phyloP scores from a whole-genome alignment of 495 filamentous ascomycete species.

The Penicillium coffeae region DNA sequence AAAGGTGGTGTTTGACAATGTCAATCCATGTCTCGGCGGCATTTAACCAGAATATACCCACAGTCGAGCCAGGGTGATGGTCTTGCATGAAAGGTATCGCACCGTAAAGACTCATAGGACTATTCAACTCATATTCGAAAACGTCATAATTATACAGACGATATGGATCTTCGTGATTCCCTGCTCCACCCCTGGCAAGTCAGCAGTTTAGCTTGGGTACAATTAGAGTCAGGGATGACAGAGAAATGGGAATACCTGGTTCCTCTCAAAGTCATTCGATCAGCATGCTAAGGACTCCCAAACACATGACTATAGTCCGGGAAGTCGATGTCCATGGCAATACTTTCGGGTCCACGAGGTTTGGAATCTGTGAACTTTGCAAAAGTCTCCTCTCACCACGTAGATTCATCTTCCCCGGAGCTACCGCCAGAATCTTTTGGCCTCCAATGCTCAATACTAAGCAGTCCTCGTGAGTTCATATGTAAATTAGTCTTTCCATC shows the following conservation, averaged over 20 bases:
- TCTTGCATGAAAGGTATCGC: slow-evolving; percentile 97
- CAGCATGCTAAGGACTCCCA: slow-evolving; percentile 92
- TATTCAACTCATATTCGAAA: slow-evolving; percentile 95
- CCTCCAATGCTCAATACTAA: slow-evolving; percentile 96
- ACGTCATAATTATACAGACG: slow-evolving; percentile 94
- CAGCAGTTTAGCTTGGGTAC: too few species aligned
- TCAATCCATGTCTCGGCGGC: slow-evolving; percentile 97
- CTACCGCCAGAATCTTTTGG: slow-evolving; percentile 76
- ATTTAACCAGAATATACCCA: slow-evolving; percentile 98
- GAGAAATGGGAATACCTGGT: too few species aligned
- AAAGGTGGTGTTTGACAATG: slow-evolving; percentile 73
- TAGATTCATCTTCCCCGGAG: slow-evolving; percentile 67
- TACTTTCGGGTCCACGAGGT: slow-evolving; percentile 82
- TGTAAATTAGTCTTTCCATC: slow-evolving; percentile 79
- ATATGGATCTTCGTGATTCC: slow-evolving; percentile 85
- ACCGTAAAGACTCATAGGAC: slow-evolving; percentile 98
- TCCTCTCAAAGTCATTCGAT: slow-evolving; percentile 79
- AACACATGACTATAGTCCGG: slow-evolving; percentile 88
- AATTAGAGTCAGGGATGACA: too few species aligned
- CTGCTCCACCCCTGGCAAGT: slow-evolving; percentile 82
- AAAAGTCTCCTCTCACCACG: slow-evolving; percentile 97
- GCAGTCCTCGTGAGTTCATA: slow-evolving; percentile 77
- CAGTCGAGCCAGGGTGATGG: slow-evolving; percentile 85
- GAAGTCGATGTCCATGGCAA: slow-evolving; percentile 88
- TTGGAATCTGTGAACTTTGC: slow-evolving; percentile 92